Base-by-base conservation (phyloP, 805 yeast genomes). In the Alloascoidea africana region DNA sequence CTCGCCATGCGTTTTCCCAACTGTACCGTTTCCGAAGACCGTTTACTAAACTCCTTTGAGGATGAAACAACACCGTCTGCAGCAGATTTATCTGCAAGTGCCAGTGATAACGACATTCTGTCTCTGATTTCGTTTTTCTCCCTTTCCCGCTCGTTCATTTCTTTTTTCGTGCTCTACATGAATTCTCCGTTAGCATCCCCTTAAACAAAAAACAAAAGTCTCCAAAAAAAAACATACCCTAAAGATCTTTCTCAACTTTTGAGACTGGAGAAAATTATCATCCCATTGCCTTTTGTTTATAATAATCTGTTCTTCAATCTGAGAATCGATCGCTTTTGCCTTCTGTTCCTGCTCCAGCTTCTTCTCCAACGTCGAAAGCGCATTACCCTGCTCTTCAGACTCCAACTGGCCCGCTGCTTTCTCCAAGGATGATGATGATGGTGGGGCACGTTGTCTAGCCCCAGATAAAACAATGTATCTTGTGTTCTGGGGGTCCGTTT, bases 401-500 rank as follows among this genome's bases (percentile, higher is more conserved):
- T 13, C 23, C 4, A 35, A 33, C 13, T 42, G 42, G 3, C 18
- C 33, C 14, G 34, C 41, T 14, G 35, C 44, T n/a, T 45, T 37
- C 27, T 37, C 41, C 17, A 18, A 38, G 18, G 35, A 44, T n/a
- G n/a, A n/a, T n/a, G n/a, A n/a, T n/a, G n/a, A n/a, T n/a, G n/a
- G n/a, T 16, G 39, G 41, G 4, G 33, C 36, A 37, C 42, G 42
- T 33, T 36, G 18, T 15, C 42, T 36, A 6, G 50, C 56, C 5
- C 56, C 56, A 8, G 36, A 38, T 2, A 35, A 34, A 11, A 51
- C 42, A n/a, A 27, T 41, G 33, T 54, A 54, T 14, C 37, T 38
- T 2, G 56, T 45, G 17, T 49, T 54, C 38, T 49, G 36, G 5
- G 59, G 59, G 44, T 55, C 58, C 4, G 59, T 55, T 16, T 44